Evolutionary conservation across 208 protist genomes (phyloP).

Genomic region (Leishmania tarentolae): DNA sequence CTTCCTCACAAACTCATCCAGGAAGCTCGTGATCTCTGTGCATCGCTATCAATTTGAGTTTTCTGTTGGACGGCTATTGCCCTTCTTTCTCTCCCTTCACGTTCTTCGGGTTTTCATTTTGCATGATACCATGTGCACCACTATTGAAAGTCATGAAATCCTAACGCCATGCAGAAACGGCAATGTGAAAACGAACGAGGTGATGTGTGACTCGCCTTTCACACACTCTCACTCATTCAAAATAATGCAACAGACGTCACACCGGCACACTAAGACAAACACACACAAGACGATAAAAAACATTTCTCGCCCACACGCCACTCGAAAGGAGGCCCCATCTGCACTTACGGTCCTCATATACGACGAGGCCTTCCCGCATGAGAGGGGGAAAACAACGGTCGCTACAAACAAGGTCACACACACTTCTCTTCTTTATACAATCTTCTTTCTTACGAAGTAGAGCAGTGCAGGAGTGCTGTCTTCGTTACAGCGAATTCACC

Average conservation of each 20-base stretch:
- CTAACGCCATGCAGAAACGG: neutral
- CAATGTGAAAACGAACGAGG: neutral
- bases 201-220: neutral
- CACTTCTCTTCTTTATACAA: neutral
- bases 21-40: neutral
- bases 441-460: neutral
- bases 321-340: neutral
- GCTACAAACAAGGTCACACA: neutral
- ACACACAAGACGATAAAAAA: neutral
- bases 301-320: neutral
- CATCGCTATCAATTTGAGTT: neutral
- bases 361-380: too few species aligned
- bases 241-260: neutral
- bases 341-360: neutral
- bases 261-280: neutral
- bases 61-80: neutral
- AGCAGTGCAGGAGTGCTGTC: neutral
- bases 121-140: neutral
- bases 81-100: neutral
- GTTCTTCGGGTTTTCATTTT: too few species aligned
- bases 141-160: too few species aligned
- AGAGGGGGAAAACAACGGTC: neutral
- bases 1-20: neutral
- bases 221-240: neutral
- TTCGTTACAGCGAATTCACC: neutral